Conservation (phyloP, 257 asterid genomes). For the Solanum chmielewskii region DNA sequence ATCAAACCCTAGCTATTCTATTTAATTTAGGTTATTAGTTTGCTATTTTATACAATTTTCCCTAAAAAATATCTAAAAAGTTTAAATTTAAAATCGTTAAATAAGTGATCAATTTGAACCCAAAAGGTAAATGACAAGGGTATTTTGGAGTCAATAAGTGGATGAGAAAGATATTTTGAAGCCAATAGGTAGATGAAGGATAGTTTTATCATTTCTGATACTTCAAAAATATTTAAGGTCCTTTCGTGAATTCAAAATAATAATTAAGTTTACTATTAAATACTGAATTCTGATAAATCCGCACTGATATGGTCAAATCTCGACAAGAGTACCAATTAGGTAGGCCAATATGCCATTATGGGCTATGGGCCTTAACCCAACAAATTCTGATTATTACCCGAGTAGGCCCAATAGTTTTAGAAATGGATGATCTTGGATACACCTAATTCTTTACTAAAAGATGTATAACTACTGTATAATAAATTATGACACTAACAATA, state of each 20-base stretch:
- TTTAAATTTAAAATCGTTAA: no score
- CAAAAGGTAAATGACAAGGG: no score
- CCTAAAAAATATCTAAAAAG: no score
- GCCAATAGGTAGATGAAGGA: no score
- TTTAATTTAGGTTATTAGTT: no score
- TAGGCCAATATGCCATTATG: not conserved
- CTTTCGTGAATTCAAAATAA: not conserved
- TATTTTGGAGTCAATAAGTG: no score
- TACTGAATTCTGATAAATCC: not conserved
- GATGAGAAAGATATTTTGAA: no score
- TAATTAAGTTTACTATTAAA: not conserved
- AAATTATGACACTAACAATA: not conserved
- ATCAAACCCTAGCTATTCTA: no score
- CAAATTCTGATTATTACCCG: not conserved
- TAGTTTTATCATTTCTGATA: no score
- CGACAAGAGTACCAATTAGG: not conserved
- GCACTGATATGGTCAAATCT: not conserved
- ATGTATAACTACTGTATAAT: not conserved
- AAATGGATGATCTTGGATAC: not conserved
- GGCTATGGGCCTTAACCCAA: not conserved
- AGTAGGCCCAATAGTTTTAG: not conserved
- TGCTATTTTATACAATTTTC: no score
- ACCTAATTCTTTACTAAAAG: not conserved
- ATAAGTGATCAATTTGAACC: no score
- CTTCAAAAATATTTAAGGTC: accelerated